These are phyloP conservation scores for Nicotiana otophora DNA, from an alignment of 257 asterid genomes.

Conservation along the genomic window DNA sequence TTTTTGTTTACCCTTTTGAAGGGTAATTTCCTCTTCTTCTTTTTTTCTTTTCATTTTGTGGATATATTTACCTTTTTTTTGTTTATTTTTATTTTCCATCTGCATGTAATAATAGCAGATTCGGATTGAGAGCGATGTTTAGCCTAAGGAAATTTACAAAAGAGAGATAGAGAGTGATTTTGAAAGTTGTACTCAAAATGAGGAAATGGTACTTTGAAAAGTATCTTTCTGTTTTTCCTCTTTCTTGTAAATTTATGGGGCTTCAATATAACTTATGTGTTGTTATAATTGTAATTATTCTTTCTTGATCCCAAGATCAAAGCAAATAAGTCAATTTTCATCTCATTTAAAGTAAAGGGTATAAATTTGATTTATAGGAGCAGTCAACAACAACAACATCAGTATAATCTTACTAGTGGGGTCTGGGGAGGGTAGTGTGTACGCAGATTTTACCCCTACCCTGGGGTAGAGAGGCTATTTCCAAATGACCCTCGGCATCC, in stretches of 20 bases:
- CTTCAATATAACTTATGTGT: background rate
- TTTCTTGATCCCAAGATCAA: background rate
- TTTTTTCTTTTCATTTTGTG: background rate
- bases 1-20: slow-evolving; percentile 9
- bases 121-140: slow-evolving; percentile 14
- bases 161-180: background rate
- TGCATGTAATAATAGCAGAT: slow-evolving; percentile 46
- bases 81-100: slow-evolving; percentile 4
- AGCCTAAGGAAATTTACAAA: slow-evolving; percentile 13
- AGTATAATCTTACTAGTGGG: no score
- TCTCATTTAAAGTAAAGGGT: background rate
- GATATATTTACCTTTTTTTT: background rate
- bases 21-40: slow-evolving; percentile 35
- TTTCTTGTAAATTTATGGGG: slow-evolving; percentile 20
- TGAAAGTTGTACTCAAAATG: background rate
- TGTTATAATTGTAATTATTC: background rate
- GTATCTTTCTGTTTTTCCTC: slow-evolving; percentile 1
- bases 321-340: background rate
- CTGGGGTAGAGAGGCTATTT: no score
- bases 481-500: no score
- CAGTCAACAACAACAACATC: no score
- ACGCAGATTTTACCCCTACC: no score
- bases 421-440: no score
- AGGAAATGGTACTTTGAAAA: background rate
- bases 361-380: background rate